A percentile compares a stretch with the other conserved stretches of the same genome.
phyloP scores from a whole-genome alignment of 495 filamentous ascomycete species.

The Saxophila tyrrhenica region DNA sequence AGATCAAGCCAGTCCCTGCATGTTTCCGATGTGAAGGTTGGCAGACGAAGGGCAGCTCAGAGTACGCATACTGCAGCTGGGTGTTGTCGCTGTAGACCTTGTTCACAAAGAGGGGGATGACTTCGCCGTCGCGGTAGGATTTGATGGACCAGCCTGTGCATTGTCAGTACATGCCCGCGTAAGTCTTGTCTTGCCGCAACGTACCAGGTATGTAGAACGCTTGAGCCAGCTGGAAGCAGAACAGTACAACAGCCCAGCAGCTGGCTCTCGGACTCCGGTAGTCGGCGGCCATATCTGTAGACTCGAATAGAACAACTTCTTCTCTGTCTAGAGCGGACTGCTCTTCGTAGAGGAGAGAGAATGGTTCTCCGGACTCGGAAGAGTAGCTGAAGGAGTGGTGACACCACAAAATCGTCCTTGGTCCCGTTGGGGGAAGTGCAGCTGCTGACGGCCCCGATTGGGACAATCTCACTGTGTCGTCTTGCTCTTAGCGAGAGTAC shows the following conservation, averaged over 20 bases:
- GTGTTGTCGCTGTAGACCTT: conserved; percentile 91
- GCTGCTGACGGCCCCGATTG: no score
- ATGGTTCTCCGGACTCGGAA: no score
- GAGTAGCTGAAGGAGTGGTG: no score
- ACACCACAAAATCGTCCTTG: no score
- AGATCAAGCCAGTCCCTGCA: conserved; percentile 59
- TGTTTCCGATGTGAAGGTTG: conserved; percentile 62
- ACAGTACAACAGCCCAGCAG: conserved; percentile 21
- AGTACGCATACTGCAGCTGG: conserved; percentile 88
- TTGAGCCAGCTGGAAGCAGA: conserved; percentile 36
- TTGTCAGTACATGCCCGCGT: conserved; percentile 3
- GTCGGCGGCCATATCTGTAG: conserved; percentile 14
- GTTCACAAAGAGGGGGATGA: conserved; percentile 83
- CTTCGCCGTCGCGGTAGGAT: conserved; percentile 67
- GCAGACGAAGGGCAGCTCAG: conserved; percentile 84
- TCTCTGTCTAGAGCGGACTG: not conserved
- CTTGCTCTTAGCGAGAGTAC: no score
- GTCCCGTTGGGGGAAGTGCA: no score
- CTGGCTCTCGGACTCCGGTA: conserved; percentile 10
- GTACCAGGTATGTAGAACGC: conserved; percentile 76
- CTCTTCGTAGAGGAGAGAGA: no score
- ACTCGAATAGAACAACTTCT: not conserved
- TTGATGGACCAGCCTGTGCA: conserved; percentile 47
- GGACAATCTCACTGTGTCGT: no score
- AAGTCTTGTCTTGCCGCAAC: conserved; percentile 7